Evolutionary conservation across 768 basidiomycete genomes (phyloP).

Genomic region (Pisolithus marmoratus): DNA sequence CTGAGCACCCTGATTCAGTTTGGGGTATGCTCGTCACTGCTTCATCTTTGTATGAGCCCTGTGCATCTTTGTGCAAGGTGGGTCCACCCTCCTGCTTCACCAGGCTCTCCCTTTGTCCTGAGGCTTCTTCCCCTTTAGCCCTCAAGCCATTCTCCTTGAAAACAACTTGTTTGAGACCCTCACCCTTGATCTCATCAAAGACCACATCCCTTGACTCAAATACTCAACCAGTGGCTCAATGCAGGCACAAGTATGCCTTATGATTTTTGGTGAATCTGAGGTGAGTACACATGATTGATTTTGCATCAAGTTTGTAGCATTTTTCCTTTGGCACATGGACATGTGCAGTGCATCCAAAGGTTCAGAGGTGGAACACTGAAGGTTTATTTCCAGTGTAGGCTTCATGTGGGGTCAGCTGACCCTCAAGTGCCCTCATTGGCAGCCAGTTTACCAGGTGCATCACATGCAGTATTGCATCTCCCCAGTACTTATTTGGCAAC

Average conservation of each 20-base stretch:
- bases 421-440: conserved; percentile 15
- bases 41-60: neutral
- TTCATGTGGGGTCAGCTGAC: no score
- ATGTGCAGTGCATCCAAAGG: conserved; percentile 22
- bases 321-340: conserved; percentile 19
- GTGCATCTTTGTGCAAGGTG: neutral
- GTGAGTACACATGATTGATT: neutral
- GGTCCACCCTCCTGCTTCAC: neutral
- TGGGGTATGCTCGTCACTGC: neutral
- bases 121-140: no score
- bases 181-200: neutral
- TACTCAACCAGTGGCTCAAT: no score
- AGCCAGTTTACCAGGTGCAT: neutral
- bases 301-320: neutral
- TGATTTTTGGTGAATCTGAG: neutral
- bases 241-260: conserved; percentile 1
- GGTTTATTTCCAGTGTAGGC: conserved; percentile 16
- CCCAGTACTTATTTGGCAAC: conserved; percentile 1
- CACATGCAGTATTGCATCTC: conserved; percentile 1
- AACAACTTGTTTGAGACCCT: neutral
- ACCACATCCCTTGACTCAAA: no score
- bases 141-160: neutral
- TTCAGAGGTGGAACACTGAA: conserved; percentile 11
- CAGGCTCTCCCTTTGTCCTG: no score
- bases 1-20: neutral